Evolutionary conservation across 768 basidiomycete genomes (phyloP).

Genomic region (Leucogyrophana mollusca): DNA sequence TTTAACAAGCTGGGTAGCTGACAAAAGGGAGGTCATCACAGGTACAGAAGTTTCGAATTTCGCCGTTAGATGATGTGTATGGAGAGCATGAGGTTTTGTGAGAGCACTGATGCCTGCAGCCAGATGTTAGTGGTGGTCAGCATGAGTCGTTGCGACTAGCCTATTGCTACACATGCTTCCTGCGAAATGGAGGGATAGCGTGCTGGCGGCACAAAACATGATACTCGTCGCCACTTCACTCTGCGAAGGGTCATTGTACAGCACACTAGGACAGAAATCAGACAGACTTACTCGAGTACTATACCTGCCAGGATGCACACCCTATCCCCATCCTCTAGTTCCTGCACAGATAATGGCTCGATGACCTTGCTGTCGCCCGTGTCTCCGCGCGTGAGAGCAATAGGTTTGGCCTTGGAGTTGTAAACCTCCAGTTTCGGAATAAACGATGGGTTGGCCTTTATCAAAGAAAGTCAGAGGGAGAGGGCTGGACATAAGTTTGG

Average conservation of each 20-base stretch:
- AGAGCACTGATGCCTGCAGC: conserved; percentile 55
- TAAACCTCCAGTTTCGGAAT: conserved; percentile 48
- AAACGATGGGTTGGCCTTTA: conserved; percentile 47
- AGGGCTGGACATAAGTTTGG: not conserved
- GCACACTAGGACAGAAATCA: not conserved
- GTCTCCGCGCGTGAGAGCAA: conserved; percentile 40
- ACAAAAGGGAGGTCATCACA: conserved; percentile 59
- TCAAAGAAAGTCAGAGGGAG: not conserved
- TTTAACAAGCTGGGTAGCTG: conserved; percentile 57
- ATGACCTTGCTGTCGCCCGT: conserved; percentile 29
- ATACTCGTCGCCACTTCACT: conserved; percentile 49
- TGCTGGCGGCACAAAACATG: conserved; percentile 43
- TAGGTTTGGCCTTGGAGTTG: conserved; percentile 47
- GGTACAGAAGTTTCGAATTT: conserved; percentile 47
- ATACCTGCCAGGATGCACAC: conserved; percentile 45
- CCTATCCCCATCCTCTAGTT: conserved; percentile 54
- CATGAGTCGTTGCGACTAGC: conserved; percentile 32
- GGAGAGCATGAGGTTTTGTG: conserved; percentile 38
- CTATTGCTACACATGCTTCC: conserved; percentile 50
- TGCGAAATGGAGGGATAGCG: conserved; percentile 35
- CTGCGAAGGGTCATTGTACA: conserved; percentile 27
- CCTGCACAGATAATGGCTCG: conserved; percentile 35
- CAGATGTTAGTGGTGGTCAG: not conserved
- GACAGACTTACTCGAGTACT: conserved; percentile 42
- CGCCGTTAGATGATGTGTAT: conserved; percentile 66